Evolutionary conservation across 225 moss, liverwort and hornwort species (phyloP).

Genomic region (Polytrichum formosum): DNA sequence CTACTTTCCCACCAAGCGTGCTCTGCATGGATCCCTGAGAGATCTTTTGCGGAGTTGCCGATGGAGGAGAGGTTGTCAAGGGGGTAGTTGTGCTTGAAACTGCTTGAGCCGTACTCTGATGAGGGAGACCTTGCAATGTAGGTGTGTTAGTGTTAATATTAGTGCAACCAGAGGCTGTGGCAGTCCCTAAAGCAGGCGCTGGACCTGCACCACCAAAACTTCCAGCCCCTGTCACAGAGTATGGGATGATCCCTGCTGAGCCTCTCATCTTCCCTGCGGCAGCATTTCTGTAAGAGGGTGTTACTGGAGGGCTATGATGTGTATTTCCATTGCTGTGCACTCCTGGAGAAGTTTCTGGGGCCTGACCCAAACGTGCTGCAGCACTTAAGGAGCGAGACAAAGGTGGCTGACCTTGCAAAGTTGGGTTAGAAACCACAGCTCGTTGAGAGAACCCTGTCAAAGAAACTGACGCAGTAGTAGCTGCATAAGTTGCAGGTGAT

Average conservation of each 20-base stretch:
- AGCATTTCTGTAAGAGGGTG: slow-evolving; percentile 95
- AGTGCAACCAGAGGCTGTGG: slow-evolving; percentile 30
- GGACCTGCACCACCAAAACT: slow-evolving; percentile 36
- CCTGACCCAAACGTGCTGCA: slow-evolving; percentile 67
- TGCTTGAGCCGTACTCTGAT: slow-evolving; percentile 23
- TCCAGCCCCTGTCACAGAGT: slow-evolving; percentile 33
- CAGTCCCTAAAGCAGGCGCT: slow-evolving; percentile 25
- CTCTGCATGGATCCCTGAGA: slow-evolving; percentile 36
- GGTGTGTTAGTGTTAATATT: background rate
- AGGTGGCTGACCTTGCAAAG: slow-evolving; percentile 48
- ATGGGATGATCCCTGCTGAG: slow-evolving; percentile 45
- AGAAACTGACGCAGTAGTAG: slow-evolving; percentile 13
- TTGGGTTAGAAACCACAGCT: slow-evolving; percentile 16
- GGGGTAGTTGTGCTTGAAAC: slow-evolving; percentile 31
- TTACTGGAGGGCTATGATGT: slow-evolving; percentile 71
- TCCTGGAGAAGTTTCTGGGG: slow-evolving; percentile 46
- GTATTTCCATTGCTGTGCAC: slow-evolving; percentile 60
- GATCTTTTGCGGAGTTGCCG: slow-evolving; percentile 65
- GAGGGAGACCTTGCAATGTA: slow-evolving; percentile 30
- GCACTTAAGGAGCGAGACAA: slow-evolving; percentile 90
- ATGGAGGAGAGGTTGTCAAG: slow-evolving; percentile 67
- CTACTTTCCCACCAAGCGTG: slow-evolving; percentile 40
- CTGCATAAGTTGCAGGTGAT: background rate
- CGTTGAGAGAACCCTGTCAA: slow-evolving; percentile 55
- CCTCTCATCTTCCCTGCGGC: slow-evolving; percentile 87